A percentile compares a stretch with the other conserved stretches of the same genome.
Evolutionary conservation across 805 yeast species (phyloP).

Genomic region (Metschnikowia similis): DNA sequence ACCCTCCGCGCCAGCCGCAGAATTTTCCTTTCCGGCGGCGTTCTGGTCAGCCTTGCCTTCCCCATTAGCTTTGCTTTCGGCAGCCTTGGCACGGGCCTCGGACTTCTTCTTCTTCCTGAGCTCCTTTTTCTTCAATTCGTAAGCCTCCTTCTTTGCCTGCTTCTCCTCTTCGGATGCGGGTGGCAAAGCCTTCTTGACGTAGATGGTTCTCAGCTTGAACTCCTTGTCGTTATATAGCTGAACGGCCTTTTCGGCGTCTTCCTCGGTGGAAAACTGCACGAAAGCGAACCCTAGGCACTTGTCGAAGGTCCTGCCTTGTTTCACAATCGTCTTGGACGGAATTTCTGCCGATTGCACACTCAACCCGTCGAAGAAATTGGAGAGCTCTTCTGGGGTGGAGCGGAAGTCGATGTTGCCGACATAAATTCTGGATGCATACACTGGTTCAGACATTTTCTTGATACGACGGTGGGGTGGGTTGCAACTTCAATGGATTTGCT

Average conservation of each 20-base stretch:
- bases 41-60: neutral
- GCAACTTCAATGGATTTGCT: constrained; percentile 1
- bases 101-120: constrained; percentile 15
- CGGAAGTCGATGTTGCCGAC: constrained; percentile 41
- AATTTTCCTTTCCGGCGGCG: neutral
- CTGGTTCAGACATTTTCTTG: neutral
- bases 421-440: constrained; percentile 30
- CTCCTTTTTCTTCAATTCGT: constrained; percentile 22
- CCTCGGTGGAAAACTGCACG: constrained; percentile 46
- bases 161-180: constrained; percentile 46
- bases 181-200: constrained; percentile 51
- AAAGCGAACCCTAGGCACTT: constrained; percentile 58
- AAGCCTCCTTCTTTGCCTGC: constrained; percentile 32
- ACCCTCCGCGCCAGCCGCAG: neutral
- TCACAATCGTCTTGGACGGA: constrained; percentile 41
- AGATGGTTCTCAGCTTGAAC: constrained; percentile 45
- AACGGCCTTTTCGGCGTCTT: constrained; percentile 44
- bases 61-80: constrained; percentile 9
- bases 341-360: constrained; percentile 45
- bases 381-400: constrained; percentile 42
- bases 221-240: constrained; percentile 37
- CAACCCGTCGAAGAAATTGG: constrained; percentile 46
- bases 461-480: neutral
- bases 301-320: constrained; percentile 34
- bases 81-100: constrained; percentile 4